These are phyloP conservation scores for Pseudocercospora cruenta DNA, from an alignment of 2,329 filamentous ascomycete species.

Conservation along the genomic window DNA sequence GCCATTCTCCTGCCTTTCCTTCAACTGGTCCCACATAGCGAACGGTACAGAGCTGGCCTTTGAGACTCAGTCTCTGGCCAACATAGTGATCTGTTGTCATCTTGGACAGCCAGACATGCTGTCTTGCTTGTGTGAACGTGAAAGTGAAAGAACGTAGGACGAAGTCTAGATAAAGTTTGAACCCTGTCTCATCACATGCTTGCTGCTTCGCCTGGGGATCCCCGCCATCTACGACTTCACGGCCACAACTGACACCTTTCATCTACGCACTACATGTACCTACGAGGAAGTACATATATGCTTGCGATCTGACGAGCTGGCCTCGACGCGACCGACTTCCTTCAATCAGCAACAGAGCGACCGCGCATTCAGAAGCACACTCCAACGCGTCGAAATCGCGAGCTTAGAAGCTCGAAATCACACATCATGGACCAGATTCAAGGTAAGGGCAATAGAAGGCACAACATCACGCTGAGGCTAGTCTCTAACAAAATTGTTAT, in stretches of 20 bases:
- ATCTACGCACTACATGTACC: background rate
- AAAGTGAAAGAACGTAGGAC: conserved; percentile 7
- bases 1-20: conserved; percentile 78
- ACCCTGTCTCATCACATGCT: conserved; percentile 1
- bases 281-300: background rate
- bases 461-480: background rate
- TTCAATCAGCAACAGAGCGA: background rate
- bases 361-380: background rate
- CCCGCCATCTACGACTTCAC: background rate
- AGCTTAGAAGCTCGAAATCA: background rate
- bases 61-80: conserved; percentile 80
- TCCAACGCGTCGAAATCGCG: background rate
- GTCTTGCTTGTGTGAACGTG: background rate
- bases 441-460: conserved; percentile 22
- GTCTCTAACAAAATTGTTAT: background rate
- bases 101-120: conserved; percentile 1
- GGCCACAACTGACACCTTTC: background rate
- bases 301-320: background rate
- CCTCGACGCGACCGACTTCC: background rate
- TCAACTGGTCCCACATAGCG: conserved; percentile 78
- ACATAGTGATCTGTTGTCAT: conserved; percentile 19
- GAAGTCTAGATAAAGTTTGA: conserved; percentile 3
- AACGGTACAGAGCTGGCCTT: conserved; percentile 77
- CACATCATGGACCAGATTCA: conserved; percentile 36
- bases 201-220: background rate